A percentile compares a stretch with the other conserved stretches of the same genome.
Conservation (phyloP, 2,329 filamentous ascomycete species). For the Apiospora pterosperma region DNA sequence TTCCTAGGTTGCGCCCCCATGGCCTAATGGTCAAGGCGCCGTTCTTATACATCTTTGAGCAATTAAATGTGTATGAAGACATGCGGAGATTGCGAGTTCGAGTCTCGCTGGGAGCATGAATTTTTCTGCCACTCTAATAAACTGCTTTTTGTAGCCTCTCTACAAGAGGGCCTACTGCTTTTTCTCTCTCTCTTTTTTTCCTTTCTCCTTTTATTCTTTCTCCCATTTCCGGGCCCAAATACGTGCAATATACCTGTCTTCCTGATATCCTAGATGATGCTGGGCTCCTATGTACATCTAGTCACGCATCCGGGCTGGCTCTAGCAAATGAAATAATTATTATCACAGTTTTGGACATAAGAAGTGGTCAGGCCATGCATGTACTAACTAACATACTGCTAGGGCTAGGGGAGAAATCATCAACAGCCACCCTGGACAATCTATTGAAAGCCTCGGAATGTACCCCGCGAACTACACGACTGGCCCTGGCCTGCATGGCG, state of each 20-base stretch:
- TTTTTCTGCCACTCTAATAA: not conserved
- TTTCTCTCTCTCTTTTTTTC: not conserved
- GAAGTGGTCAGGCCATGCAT: not conserved
- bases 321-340: not conserved
- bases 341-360: not conserved
- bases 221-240: not conserved
- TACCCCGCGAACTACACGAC: not conserved
- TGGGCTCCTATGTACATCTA: not conserved
- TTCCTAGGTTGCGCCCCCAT: not conserved
- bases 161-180: not conserved
- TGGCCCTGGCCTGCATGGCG: not conserved
- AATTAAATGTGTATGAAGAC: not conserved
- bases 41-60: not conserved
- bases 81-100: constrained; percentile 5
- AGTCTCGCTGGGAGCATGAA: not conserved
- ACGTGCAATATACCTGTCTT: not conserved
- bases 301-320: not conserved
- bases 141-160: not conserved
- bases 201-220: not conserved
- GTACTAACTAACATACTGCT: no score
- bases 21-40: not conserved
- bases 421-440: not conserved
- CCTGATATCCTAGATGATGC: not conserved
- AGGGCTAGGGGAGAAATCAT: not conserved
- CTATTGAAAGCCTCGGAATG: not conserved